phyloP scores from a whole-genome alignment of 1,284 basidiomycete genomes.

The Microbotryum scabiosae region DNA sequence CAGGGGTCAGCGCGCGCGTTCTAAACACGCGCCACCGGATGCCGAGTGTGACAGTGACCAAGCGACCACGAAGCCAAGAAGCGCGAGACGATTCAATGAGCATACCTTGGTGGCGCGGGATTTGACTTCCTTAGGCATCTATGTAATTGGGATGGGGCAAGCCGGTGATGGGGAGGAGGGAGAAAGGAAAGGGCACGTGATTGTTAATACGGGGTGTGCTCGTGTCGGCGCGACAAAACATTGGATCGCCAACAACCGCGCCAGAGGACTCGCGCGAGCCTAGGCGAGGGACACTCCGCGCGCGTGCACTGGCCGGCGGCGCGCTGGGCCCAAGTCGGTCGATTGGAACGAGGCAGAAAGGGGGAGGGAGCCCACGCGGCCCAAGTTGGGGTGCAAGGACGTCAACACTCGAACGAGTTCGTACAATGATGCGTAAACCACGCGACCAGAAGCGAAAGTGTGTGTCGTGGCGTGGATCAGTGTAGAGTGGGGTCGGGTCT shows the following conservation, averaged over 20 bases:
- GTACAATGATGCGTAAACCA: not conserved
- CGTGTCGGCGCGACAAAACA: too few relatives aligned
- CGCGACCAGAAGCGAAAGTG: not conserved
- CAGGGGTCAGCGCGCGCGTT: not conserved
- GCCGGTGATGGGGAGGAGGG: not conserved
- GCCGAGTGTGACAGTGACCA: too few relatives aligned
- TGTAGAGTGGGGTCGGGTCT: not conserved
- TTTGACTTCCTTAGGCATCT: constrained; percentile 64
- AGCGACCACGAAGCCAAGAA: too few relatives aligned
- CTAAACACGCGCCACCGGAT: constrained; percentile 42
- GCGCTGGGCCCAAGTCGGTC: not conserved
- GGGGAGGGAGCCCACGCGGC: not conserved
- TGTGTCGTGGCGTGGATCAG: not conserved
- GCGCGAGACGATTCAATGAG: too few relatives aligned
- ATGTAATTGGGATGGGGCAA: constrained; percentile 7
- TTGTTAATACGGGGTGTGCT: not conserved
- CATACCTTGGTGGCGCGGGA: constrained; percentile 56
- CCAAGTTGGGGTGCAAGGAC: not conserved
- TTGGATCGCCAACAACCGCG: too few relatives aligned
- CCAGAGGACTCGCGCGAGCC: too few relatives aligned
- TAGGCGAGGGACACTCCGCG: not conserved
- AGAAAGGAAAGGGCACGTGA: not conserved
- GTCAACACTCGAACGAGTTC: not conserved
- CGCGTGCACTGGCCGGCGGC: not conserved
- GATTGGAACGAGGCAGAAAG: not conserved